Evolutionary conservation across 169 alveolate genomes (phyloP), one percentile per base, ranked within the genome.

Genomic region (Plasmodium sp.): DNA sequence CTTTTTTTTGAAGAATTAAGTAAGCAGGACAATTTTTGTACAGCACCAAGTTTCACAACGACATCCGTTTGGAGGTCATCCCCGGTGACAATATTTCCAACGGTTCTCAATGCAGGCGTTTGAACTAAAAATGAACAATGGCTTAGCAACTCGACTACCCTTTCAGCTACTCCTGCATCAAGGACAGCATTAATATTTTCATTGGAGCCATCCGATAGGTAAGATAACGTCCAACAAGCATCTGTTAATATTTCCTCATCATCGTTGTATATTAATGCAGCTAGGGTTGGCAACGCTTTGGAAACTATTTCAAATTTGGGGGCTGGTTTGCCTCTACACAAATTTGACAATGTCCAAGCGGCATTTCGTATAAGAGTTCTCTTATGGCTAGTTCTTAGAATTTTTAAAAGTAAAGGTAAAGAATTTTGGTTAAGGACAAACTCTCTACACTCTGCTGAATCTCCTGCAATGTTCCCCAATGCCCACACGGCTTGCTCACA

Each of bases 401-500:
- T 96, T 92, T 91, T 97, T 90, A 96, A 96, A 43, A 97, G 95
- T 33, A 97, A 99, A 88, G 96, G 96, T 88, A 98, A 97, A 27
- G 98, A 99, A 33, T 99, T 99, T 58, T 95, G 97, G 16, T 97
- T 96, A 58, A 98, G 83, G 16, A 98, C 99, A 56, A 97, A 81
- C 82, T 99, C 99, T 62, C 99, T 96, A 83, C 99, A 98, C 91
- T 98, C 97, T 54, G 99, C 98, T 34, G 99, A 97, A 88, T 99
- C 99, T 14, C 99, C 99, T 33, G 99, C 99, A 93, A 99, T 99
- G 97, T 99, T 99, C 31, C 99, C 99, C 73, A 99, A 94, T 1
- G 99, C 99, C 99, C 99, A 99, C 34, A 98, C 98, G 27, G 99
- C 99, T 96, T 99, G 99, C 93, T 99, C 99, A 72, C 98, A 96